Conservation (phyloP, 371 early-diverging fungal species). For the Mucor mucedo region DNA sequence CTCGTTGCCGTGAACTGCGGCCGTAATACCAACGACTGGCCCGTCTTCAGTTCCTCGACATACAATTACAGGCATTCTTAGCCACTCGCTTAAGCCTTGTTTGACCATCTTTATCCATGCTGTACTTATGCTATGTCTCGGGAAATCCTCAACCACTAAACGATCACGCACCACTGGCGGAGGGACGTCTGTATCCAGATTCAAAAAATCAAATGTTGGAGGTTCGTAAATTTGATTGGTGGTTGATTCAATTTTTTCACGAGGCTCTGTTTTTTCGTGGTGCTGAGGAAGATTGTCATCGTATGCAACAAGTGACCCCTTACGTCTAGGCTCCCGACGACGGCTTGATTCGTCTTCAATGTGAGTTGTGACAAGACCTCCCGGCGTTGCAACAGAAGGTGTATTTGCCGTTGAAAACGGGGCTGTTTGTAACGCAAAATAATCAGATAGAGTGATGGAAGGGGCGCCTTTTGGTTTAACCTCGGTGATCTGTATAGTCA, state of each 20-base stretch:
- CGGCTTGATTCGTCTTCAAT: slow-evolving; percentile 29
- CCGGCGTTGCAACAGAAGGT: slow-evolving; percentile 12
- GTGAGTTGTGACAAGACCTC: neutral
- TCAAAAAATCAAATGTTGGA: slow-evolving; percentile 50
- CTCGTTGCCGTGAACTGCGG: slow-evolving; percentile 91
- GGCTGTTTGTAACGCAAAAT: slow-evolving; percentile 29
- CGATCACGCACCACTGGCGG: slow-evolving; percentile 68
- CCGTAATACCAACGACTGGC: slow-evolving; percentile 53
- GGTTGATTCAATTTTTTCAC: slow-evolving; percentile 26
- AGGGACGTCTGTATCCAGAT: slow-evolving; percentile 68
- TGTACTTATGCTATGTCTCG: slow-evolving; percentile 64
- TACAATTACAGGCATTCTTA: slow-evolving; percentile 70
- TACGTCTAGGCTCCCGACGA: slow-evolving; percentile 49
- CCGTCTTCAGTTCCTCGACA: slow-evolving; percentile 65
- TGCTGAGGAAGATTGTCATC: slow-evolving; percentile 53
- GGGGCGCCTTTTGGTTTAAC: slow-evolving; percentile 29
- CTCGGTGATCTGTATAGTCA: slow-evolving; percentile 45
- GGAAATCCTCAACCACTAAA: slow-evolving; percentile 70
- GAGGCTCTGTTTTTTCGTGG: neutral
- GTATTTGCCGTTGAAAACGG: slow-evolving; percentile 39
- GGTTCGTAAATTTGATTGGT: slow-evolving; percentile 61
- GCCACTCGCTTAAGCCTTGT: slow-evolving; percentile 72
- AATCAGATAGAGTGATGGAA: slow-evolving; percentile 30
- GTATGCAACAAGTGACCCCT: slow-evolving; percentile 67
- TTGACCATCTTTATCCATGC: slow-evolving; percentile 80